Evolutionary conservation across 805 yeast genomes (phyloP).

Genomic region (Yamadazyma akitaensis): DNA sequence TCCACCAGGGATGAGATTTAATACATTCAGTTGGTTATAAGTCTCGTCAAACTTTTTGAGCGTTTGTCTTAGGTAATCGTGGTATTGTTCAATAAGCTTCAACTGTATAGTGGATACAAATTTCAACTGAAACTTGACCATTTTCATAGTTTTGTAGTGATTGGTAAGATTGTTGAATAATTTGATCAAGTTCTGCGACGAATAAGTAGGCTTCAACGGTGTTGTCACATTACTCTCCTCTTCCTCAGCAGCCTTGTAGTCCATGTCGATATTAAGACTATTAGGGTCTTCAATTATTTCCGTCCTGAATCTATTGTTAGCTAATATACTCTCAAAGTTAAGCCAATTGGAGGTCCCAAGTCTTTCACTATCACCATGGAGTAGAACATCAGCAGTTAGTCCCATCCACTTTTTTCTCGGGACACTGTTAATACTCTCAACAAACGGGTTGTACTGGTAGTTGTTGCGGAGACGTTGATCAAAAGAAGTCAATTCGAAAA

Average conservation of each 20-base stretch:
- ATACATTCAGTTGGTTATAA: conserved; percentile 28
- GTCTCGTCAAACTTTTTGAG: conserved; percentile 42
- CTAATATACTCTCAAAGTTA: conserved; percentile 48
- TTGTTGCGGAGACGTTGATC: conserved; percentile 47
- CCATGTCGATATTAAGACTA: conserved; percentile 59
- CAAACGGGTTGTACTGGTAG: conserved; percentile 47
- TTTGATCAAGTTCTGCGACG: conserved; percentile 56
- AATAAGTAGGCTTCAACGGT: conserved; percentile 50
- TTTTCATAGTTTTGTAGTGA: conserved; percentile 49
- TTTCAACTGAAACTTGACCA: conserved; percentile 51
- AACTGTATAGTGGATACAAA: conserved; percentile 59
- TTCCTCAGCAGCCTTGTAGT: conserved; percentile 25
- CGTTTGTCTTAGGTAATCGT: conserved; percentile 38
- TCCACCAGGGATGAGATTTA: conserved; percentile 35
- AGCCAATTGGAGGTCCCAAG: conserved; percentile 46
- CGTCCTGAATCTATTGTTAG: conserved; percentile 44
- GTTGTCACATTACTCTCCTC: conserved; percentile 1
- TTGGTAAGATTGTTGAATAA: conserved; percentile 55
- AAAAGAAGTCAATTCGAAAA: conserved; percentile 55
- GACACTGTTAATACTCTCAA: conserved; percentile 15
- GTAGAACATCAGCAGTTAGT: conserved; percentile 38
- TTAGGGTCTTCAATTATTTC: conserved; percentile 47
- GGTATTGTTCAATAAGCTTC: conserved; percentile 51
- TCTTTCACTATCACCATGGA: conserved; percentile 31
- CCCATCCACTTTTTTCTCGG: conserved; percentile 46